Percentiles rank a stretch among this genome's conserved stretches.
Conservation (phyloP, 208 protist genomes). For the Trypanosoma mega region DNA sequence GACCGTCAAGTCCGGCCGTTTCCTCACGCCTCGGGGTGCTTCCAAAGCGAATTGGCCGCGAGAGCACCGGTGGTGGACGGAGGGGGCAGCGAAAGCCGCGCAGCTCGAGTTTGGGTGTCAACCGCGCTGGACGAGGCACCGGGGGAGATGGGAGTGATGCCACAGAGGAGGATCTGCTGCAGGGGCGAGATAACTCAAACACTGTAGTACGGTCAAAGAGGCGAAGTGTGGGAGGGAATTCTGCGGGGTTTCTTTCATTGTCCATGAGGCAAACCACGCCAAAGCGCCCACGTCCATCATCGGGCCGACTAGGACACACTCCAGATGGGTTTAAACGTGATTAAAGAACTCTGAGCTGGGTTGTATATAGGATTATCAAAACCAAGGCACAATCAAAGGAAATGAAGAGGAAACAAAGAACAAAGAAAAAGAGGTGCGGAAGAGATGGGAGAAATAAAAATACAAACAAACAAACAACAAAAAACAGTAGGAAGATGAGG, state of each 20-base stretch:
- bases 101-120: not conserved
- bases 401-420: constrained; percentile 5
- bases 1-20: too few relatives aligned
- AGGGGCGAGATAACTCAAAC: too few relatives aligned
- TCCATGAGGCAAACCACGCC: constrained; percentile 10
- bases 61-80: not conserved
- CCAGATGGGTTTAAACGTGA: not conserved
- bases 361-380: too few relatives aligned
- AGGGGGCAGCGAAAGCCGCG: not conserved
- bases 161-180: too few relatives aligned
- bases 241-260: constrained; percentile 1
- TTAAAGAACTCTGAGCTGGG: too few relatives aligned
- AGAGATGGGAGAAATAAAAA: constrained; percentile 13
- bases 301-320: constrained; percentile 2
- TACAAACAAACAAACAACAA: too few relatives aligned
- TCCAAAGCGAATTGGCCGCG: too few relatives aligned
- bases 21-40: too few relatives aligned
- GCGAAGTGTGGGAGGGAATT: not conserved
- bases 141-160: not conserved
- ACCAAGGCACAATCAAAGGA: too few relatives aligned
- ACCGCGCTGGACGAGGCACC: not conserved
- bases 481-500: too few relatives aligned
- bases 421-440: constrained; percentile 2
- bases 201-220: not conserved
- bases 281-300: constrained; percentile 6